Evolutionary conservation across 2,329 filamentous ascomycete genomes (phyloP).

Genomic region (Ophiostoma quercus): DNA sequence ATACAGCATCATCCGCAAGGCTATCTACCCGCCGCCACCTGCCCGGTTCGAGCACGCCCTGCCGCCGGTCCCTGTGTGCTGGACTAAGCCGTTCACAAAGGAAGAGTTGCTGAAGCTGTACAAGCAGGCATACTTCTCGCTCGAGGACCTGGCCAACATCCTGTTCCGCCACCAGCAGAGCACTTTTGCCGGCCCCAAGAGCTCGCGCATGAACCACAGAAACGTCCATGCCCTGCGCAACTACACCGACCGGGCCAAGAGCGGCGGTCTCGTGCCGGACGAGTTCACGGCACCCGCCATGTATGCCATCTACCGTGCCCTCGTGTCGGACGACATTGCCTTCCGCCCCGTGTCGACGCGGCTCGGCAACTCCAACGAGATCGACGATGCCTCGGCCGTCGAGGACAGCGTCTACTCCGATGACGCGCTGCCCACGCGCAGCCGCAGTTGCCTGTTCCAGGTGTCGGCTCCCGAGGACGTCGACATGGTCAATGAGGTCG

Average conservation of each 20-base stretch:
- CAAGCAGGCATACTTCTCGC: slow-evolving; percentile 37
- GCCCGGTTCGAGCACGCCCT: not conserved
- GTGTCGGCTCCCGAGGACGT: slow-evolving; percentile 55
- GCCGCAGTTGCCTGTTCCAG: slow-evolving; percentile 56
- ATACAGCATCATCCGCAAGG: slow-evolving; percentile 23
- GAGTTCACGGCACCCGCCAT: slow-evolving; percentile 47
- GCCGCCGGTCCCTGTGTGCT: not conserved
- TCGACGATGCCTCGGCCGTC: slow-evolving; percentile 1
- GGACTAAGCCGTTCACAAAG: slow-evolving; percentile 7
- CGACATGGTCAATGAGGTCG: slow-evolving; percentile 45
- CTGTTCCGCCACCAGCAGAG: slow-evolving; percentile 33
- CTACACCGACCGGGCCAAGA: slow-evolving; percentile 29
- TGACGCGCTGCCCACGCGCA: slow-evolving; percentile 27
- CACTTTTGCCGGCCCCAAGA: not conserved
- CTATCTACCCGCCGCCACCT: slow-evolving; percentile 1
- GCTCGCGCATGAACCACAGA: slow-evolving; percentile 1
- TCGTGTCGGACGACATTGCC: slow-evolving; percentile 55
- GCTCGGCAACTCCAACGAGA: slow-evolving; percentile 35
- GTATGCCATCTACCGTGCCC: slow-evolving; percentile 64
- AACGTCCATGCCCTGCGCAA: slow-evolving; percentile 19
- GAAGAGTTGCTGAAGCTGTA: not conserved
- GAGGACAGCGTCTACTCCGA: slow-evolving; percentile 29
- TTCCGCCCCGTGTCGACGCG: slow-evolving; percentile 46
- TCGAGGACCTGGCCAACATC: slow-evolving; percentile 47
- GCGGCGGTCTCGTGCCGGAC: slow-evolving; percentile 26